Percentiles rank a stretch among this genome's conserved stretches.
phyloP scores from a whole-genome alignment of 108 stramenopile genomes.

The Skeletonema tropicum region DNA sequence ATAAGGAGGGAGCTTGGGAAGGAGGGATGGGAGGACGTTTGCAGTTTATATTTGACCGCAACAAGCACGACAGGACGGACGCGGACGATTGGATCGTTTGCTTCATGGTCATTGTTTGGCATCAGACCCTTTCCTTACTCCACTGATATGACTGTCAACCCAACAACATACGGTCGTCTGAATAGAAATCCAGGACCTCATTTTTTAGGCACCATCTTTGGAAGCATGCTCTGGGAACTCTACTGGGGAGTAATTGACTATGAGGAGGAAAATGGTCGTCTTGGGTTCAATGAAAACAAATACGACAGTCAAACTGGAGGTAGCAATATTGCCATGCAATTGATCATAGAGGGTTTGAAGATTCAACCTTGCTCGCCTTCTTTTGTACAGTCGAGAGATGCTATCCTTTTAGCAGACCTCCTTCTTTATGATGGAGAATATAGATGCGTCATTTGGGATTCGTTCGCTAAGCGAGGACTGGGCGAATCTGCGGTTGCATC shows the following conservation, averaged over 20 bases:
- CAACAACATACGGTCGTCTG: neutral
- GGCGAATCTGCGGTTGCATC: neutral
- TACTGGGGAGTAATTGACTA: neutral
- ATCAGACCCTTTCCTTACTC: slow-evolving; percentile 11
- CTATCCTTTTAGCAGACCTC: slow-evolving; percentile 5
- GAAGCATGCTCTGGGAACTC: slow-evolving; percentile 10
- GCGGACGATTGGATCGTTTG: slow-evolving; percentile 11
- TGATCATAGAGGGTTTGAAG: slow-evolving; percentile 15
- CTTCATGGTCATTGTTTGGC: neutral
- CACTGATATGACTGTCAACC: slow-evolving; percentile 8
- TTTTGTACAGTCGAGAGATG: slow-evolving; percentile 14
- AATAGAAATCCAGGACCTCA: slow-evolving; percentile 6
- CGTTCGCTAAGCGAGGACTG: neutral
- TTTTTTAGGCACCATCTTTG: slow-evolving; percentile 7
- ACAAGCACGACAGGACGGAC: neutral
- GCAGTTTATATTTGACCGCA: neutral
- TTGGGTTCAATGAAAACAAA: neutral
- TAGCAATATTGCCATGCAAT: slow-evolving; percentile 11
- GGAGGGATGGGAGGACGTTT: neutral
- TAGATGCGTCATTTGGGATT: neutral
- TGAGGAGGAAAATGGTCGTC: neutral
- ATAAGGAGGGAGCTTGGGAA: neutral
- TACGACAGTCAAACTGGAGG: neutral
- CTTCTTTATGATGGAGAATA: neutral
- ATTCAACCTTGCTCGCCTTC: slow-evolving; percentile 6